phyloP scores from a whole-genome alignment of 164 flowering plant genomes.

The Amborella trichopoda region DNA sequence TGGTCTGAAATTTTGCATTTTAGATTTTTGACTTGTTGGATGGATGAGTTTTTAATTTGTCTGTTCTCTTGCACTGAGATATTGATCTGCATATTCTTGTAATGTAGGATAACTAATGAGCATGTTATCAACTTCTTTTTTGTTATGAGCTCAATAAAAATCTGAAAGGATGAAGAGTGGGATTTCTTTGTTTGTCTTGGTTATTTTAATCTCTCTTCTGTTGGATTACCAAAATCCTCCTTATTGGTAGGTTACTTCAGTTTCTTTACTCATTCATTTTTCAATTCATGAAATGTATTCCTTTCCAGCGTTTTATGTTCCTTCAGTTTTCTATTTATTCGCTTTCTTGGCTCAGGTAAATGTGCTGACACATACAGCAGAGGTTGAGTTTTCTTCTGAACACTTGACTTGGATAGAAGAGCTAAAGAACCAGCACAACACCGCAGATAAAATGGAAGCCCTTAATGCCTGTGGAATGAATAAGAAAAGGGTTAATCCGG shows the following conservation, averaged over 20 bases:
- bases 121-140: background rate
- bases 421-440: constrained; percentile 38
- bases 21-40: background rate
- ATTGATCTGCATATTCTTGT: background rate
- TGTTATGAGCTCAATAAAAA: background rate
- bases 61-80: background rate
- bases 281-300: background rate
- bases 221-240: background rate
- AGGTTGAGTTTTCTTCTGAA: constrained; percentile 27
- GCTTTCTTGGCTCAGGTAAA: constrained; percentile 43
- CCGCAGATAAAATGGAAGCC: constrained; percentile 44
- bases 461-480: background rate
- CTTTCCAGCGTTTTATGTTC: too few species aligned
- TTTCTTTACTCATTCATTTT: background rate
- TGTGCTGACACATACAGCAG: constrained; percentile 65
- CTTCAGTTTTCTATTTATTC: background rate
- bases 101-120: background rate
- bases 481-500: background rate
- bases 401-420: constrained; percentile 26
- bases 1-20: background rate
- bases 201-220: background rate
- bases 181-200: background rate
- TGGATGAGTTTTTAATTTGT: too few species aligned
- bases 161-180: background rate
- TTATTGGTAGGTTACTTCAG: background rate